Percentiles rank a stretch among this genome's conserved stretches.
phyloP scores from a whole-genome alignment of 345 rosid species.

The Clausena lansium region DNA sequence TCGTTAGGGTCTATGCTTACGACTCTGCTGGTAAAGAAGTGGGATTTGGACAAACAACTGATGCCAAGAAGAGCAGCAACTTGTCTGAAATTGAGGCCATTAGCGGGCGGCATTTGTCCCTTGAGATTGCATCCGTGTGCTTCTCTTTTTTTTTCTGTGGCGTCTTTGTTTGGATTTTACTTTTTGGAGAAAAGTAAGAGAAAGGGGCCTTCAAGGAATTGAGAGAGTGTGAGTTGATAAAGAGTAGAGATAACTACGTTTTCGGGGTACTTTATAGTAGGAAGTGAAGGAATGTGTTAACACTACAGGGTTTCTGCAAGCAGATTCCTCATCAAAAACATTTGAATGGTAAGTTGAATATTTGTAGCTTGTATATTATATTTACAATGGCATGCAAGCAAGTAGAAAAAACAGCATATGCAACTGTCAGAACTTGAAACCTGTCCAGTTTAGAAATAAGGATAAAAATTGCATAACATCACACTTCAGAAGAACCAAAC shows the following conservation, averaged over 20 bases:
- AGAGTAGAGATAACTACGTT: neutral
- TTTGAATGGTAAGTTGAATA: neutral
- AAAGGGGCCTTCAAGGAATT: neutral
- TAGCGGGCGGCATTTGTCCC: constrained; percentile 32
- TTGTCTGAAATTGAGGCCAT: constrained; percentile 33
- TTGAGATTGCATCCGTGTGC: constrained; percentile 35
- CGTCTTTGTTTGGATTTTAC: constrained; percentile 28
- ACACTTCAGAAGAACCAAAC: too few species aligned
- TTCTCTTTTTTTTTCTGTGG: constrained; percentile 36
- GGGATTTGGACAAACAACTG: constrained; percentile 37
- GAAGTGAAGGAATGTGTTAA: neutral
- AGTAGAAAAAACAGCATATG: too few species aligned
- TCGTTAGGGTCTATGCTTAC: constrained; percentile 32
- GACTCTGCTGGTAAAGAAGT: constrained; percentile 22
- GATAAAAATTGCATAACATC: too few species aligned
- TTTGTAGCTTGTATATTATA: too few species aligned
- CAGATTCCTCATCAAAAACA: neutral
- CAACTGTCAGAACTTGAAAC: too few species aligned
- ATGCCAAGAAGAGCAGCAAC: constrained; percentile 14
- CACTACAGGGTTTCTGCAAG: neutral
- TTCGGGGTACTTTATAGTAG: too few species aligned
- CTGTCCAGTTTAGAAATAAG: too few species aligned
- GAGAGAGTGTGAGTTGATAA: neutral
- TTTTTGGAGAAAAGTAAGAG: constrained; percentile 31
- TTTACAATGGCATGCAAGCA: neutral